These are phyloP conservation scores for Phaseolus lunatus DNA, from an alignment of 306 rosid genomes.

Conservation along the genomic window DNA sequence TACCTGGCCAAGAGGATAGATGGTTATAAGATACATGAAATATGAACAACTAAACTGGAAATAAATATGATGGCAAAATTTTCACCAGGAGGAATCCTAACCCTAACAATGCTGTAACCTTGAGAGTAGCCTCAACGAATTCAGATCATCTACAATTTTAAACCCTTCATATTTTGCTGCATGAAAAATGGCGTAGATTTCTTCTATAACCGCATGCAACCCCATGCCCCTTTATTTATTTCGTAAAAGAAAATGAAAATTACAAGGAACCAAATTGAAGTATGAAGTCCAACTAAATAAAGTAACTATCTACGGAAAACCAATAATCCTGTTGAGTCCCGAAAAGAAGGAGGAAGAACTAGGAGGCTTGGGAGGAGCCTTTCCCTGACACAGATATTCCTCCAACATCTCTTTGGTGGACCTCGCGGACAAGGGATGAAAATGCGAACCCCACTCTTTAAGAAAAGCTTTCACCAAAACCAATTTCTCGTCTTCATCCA, in stretches of 20 bases:
- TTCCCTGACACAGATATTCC: slow-evolving; percentile 58
- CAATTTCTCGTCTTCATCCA: slow-evolving; percentile 66
- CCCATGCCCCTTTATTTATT: background rate
- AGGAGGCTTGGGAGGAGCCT: slow-evolving; percentile 42
- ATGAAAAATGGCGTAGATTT: background rate
- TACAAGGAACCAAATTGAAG: background rate
- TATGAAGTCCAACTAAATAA: background rate
- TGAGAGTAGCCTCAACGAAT: background rate
- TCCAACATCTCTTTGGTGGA: slow-evolving; percentile 76
- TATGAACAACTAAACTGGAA: background rate
- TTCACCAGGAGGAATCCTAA: background rate
- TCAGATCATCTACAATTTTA: background rate
- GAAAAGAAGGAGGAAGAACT: slow-evolving; percentile 47
- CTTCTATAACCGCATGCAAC: background rate
- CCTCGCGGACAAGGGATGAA: slow-evolving; percentile 82
- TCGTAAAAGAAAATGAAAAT: background rate
- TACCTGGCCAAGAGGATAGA: background rate
- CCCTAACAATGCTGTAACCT: background rate
- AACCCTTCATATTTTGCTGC: background rate
- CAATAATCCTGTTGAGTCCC: slow-evolving; percentile 59
- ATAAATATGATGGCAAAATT: background rate
- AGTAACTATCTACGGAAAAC: slow-evolving; percentile 45
- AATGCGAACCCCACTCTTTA: slow-evolving; percentile 65
- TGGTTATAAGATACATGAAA: background rate
- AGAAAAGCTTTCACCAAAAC: slow-evolving; percentile 62